A percentile compares a stretch with the other conserved stretches of the same genome.
Conservation (phyloP, 2,329 filamentous ascomycete genomes). For the Phyllachora maydis region DNA sequence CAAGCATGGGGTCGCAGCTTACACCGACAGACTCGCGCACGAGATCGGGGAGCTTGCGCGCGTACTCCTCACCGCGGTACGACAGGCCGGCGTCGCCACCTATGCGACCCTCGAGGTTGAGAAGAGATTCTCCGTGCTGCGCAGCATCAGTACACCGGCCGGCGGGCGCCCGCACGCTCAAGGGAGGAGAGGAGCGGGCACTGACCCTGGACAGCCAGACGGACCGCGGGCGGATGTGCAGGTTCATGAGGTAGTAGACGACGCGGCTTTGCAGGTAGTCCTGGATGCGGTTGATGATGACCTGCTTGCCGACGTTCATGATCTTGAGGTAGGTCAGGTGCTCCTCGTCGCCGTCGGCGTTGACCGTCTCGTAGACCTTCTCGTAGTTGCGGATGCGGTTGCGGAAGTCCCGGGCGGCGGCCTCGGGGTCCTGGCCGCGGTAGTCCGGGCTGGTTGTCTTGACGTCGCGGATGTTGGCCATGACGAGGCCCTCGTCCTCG, state of each 20-base stretch:
- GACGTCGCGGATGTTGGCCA: conserved; percentile 94
- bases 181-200: too few species aligned
- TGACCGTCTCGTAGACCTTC: conserved; percentile 86
- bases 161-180: too few species aligned
- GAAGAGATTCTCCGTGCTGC: conserved; percentile 85
- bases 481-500: conserved; percentile 87
- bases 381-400: conserved; percentile 94
- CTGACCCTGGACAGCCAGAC: conserved; percentile 88
- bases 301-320: conserved; percentile 85
- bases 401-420: conserved; percentile 77
- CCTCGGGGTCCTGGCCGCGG: conserved; percentile 78
- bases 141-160: too few species aligned
- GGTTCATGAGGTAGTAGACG: conserved; percentile 96
- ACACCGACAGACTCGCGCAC: conserved; percentile 75
- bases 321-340: conserved; percentile 91
- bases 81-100: conserved; percentile 84
- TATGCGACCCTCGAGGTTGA: conserved; percentile 77
- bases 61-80: conserved; percentile 70
- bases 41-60: conserved; percentile 63
- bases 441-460: conserved; percentile 96
- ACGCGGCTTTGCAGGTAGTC: conserved; percentile 93
- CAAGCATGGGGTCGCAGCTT: too few species aligned
- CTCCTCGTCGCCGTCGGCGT: conserved; percentile 58
- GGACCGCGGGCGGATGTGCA: conserved; percentile 89
- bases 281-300: conserved; percentile 94